Conservation (phyloP, 2,329 filamentous ascomycete genomes). For the Exophiala alcalophila region DNA sequence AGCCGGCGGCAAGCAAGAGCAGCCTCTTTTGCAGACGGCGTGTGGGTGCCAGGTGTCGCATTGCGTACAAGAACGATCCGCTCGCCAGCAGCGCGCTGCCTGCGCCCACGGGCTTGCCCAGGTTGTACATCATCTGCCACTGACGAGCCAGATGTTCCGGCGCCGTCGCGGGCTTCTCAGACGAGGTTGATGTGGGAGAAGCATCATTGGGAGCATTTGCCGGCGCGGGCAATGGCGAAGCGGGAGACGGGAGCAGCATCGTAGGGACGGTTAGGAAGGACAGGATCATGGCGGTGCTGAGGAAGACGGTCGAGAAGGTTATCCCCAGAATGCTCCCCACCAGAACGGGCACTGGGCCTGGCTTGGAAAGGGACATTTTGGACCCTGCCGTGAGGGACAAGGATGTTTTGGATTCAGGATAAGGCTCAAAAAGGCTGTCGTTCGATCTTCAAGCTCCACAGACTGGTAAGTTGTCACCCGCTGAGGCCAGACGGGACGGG, state of each 20-base stretch:
- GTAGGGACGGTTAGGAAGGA: slow-evolving; percentile 9
- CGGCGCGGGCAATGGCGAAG: slow-evolving; percentile 9
- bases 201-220: slow-evolving; percentile 8
- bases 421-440: too few species aligned
- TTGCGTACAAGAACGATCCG: slow-evolving; percentile 12
- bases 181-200: slow-evolving; percentile 9
- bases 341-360: neutral
- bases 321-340: slow-evolving; percentile 9
- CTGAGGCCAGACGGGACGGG: too few species aligned
- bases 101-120: slow-evolving; percentile 19
- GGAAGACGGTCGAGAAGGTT: slow-evolving; percentile 16
- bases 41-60: neutral
- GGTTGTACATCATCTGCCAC: slow-evolving; percentile 13
- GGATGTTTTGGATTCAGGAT: too few species aligned
- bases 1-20: slow-evolving; percentile 7
- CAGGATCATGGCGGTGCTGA: slow-evolving; percentile 13
- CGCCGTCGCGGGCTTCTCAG: slow-evolving; percentile 10
- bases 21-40: slow-evolving; percentile 7
- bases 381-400: too few species aligned
- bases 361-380: too few species aligned
- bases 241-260: slow-evolving; percentile 9
- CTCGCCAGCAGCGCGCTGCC: slow-evolving; percentile 8
- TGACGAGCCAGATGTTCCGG: slow-evolving; percentile 14
- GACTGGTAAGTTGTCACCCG: too few species aligned
- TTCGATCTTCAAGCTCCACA: too few species aligned